Evolutionary conservation across 2,329 filamentous ascomycete genomes (phyloP), one percentile per base, ranked within the genome.

Genomic region (Aspergillus aculeatinus): DNA sequence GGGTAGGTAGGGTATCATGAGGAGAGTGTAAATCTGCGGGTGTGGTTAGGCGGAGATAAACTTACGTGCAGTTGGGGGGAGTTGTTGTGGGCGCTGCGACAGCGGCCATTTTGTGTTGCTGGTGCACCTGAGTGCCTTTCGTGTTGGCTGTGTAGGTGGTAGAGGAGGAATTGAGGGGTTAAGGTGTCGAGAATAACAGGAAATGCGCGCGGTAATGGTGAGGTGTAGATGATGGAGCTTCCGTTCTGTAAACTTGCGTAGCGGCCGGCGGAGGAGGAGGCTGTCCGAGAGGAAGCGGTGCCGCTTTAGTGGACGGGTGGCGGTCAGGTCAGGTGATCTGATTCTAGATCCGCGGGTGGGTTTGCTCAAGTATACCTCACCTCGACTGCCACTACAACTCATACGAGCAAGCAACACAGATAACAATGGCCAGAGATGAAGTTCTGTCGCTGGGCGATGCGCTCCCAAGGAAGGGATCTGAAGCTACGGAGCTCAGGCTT

Each of bases 1-100:
- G 51, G 19, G 5, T 25, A 29, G 19, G 35, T 33, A 16, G 23
- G 27, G 25, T 48, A 35, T 9, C 6, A 3, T 16, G 11, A 4
- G 23, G 23, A 23, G 4, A 5, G 23, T 35, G 10, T 14, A 4
- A 11, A 4, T 9, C 31, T 35, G 33, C 11, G 33, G 10, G 14
- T 35, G 14, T 12, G 33, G 33, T 9, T 7, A 29, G 14, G 33
- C 33, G 11, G 33, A 16, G 33, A 35, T 12, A 35, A 11, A 71
- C 77, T 69, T 64, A 79, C 77, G 77, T 79, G 48, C 73, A 60
- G 67, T 78, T 79, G 9, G 76, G 75, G 35, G 74, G 65, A 44
- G 74, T 68, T 29, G 63, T 66, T 48, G 71, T 67, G 31, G 71
- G 65, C 53, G 71, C 63, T 65, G 67, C 67, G 65, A 70, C 60